Percentiles rank a stretch among this genome's conserved stretches.
Evolutionary conservation across 805 yeast species (phyloP).

Genomic region (Cyberlindnera mycetangii): DNA sequence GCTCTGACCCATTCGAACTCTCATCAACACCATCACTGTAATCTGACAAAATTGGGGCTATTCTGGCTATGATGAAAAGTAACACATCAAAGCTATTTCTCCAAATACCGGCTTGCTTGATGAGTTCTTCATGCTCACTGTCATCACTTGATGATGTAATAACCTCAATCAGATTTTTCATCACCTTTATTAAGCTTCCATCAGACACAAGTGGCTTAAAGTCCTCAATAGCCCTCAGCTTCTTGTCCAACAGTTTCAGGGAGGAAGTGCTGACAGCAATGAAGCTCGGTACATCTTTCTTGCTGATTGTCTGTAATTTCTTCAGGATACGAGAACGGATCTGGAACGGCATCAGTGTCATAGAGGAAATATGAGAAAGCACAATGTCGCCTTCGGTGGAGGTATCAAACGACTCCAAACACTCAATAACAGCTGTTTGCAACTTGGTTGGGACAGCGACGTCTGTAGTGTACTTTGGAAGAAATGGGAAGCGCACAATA

Average conservation of each 20-base stretch:
- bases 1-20: constrained; percentile 9
- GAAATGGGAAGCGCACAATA: constrained; percentile 69
- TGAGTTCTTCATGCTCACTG: constrained; percentile 14
- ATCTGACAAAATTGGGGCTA: constrained; percentile 21
- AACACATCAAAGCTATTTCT: constrained; percentile 44
- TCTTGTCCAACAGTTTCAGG: constrained; percentile 37
- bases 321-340: constrained; percentile 54
- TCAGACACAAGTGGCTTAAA: constrained; percentile 40
- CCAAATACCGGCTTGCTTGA: constrained; percentile 46
- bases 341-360: constrained; percentile 58
- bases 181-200: constrained; percentile 42
- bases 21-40: constrained; percentile 3
- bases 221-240: constrained; percentile 33
- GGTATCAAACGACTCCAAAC: constrained; percentile 35
- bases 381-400: constrained; percentile 42
- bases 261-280: constrained; percentile 54
- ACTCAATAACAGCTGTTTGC: constrained; percentile 56
- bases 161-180: constrained; percentile 51
- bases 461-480: constrained; percentile 59
- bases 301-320: constrained; percentile 43
- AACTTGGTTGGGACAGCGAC: constrained; percentile 54
- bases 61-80: constrained; percentile 32
- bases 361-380: constrained; percentile 50
- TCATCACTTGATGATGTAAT: constrained; percentile 42
- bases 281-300: constrained; percentile 56